Evolutionary conservation across 139 green algal genomes (phyloP), one percentile per base, ranked within the genome.

Genomic region (Chlamydomonas eustigma): DNA sequence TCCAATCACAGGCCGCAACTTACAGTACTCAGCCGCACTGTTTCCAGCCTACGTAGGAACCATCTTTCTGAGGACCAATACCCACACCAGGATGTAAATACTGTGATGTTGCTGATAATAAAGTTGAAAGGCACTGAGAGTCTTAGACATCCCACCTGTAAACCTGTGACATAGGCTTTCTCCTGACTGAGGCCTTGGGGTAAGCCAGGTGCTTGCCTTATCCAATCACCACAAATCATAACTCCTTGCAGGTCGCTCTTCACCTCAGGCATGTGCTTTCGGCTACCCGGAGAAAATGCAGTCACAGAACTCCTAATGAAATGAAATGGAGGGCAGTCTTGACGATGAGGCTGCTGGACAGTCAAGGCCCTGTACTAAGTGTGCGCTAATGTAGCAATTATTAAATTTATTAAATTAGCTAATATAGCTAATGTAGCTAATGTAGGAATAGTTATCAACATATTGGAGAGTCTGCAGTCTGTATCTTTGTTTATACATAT

Each of bases 141-240:
- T 6, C 2, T 8, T 1, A 50, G 2, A 25, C 25, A 0, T 32
- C 76, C 0, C 70, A 87, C 91, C 51, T 74, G 69, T 51, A 97
- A 81, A 0, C 92, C 92, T 1, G 83, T 93, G 4, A 95, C 90
- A 52, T 90, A 96, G 0, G 92, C 91, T 32, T 92, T 87, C 76
- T 97, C 92, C 81, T 94, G 91, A 28, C 85, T 90, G 65, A 97
- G 78, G 4, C 91, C 92, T 69, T 97, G 94, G 37, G 88, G 84
- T 28, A 82, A 75, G 18, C 76, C 78, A 1, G 85, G 75, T 25
- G 92, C 71, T 24, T 85, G 88, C 71, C 85, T 88, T 22, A 97
- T 83, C 82, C 89, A 96, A 79, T 97, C 92, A 5, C 92, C 92
- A 25, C 91, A 90, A 32, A 94, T 76, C 70, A 92, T 87, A 1